Conservation (phyloP, 768 basidiomycete genomes). For the Suillus subalutaceus region DNA sequence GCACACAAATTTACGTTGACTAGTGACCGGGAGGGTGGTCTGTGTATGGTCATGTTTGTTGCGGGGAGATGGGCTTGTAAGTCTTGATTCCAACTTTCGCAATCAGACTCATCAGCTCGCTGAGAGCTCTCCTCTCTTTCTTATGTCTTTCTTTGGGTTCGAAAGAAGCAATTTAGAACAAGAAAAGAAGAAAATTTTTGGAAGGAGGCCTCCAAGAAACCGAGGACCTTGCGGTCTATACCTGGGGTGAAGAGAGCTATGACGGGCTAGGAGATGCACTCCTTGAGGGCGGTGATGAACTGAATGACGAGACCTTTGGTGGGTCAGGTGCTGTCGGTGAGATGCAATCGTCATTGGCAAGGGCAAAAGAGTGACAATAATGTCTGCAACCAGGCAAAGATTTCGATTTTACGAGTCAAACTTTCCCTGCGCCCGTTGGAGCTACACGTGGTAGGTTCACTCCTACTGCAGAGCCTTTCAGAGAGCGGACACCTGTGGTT, state of each 20-base stretch:
- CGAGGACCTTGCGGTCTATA: constrained; percentile 89
- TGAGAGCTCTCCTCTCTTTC: constrained; percentile 14
- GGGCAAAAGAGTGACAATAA: constrained; percentile 13
- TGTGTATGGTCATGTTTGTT: constrained; percentile 21
- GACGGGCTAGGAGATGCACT: constrained; percentile 88
- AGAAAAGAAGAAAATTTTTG: constrained; percentile 59
- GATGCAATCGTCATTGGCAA: constrained; percentile 30
- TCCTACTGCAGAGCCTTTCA: constrained; percentile 24
- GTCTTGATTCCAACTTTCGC: constrained; percentile 7
- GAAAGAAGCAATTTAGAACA: constrained; percentile 64
- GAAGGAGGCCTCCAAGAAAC: constrained; percentile 53
- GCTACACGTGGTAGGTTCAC: constrained; percentile 21
- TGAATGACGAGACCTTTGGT: constrained; percentile 98
- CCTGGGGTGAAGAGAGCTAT: constrained; percentile 90
- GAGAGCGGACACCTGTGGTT: constrained; percentile 33
- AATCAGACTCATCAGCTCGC: constrained; percentile 11
- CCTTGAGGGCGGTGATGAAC: constrained; percentile 87
- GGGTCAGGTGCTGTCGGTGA: constrained; percentile 69
- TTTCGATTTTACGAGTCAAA: constrained; percentile 78
- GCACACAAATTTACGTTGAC: neutral
- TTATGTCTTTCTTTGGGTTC: constrained; percentile 87
- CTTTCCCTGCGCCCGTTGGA: constrained; percentile 30
- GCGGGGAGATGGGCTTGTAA: constrained; percentile 11
- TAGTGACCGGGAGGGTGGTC: neutral
- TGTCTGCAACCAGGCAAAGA: constrained; percentile 66